Conservation (phyloP, 1,139 yeast genomes). For the Lodderomyces beijingensis region DNA sequence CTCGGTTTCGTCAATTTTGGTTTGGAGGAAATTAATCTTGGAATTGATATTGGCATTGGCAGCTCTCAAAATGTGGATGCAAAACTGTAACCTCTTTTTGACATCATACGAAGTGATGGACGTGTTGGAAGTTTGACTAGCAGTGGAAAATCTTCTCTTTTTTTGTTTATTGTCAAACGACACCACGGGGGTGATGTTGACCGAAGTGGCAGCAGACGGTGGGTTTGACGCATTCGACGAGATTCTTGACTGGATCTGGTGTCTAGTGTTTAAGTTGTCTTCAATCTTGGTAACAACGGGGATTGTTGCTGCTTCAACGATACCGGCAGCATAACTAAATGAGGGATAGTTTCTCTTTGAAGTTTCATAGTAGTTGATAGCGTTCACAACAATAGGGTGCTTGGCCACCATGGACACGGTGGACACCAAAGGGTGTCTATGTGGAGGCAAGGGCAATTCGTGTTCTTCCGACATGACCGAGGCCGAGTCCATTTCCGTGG, state of each 20-base stretch:
- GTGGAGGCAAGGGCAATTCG: constrained; percentile 4
- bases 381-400: constrained; percentile 53
- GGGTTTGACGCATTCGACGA: constrained; percentile 9
- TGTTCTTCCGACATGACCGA: background rate
- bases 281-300: constrained; percentile 54
- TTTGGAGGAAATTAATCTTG: constrained; percentile 61
- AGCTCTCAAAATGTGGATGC: constrained; percentile 66
- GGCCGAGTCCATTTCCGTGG: background rate
- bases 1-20: constrained; percentile 26
- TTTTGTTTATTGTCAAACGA: constrained; percentile 13
- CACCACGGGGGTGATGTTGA: constrained; percentile 9
- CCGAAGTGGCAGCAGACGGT: constrained; percentile 2
- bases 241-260: constrained; percentile 19
- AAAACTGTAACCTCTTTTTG: constrained; percentile 64
- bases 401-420: constrained; percentile 41
- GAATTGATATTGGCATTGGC: constrained; percentile 70
- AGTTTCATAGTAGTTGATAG: constrained; percentile 55
- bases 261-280: constrained; percentile 39
- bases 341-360: constrained; percentile 53
- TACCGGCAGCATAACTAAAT: constrained; percentile 63
- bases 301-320: constrained; percentile 58
- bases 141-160: constrained; percentile 22
- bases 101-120: constrained; percentile 43
- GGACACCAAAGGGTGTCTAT: constrained; percentile 37
- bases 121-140: constrained; percentile 8